These are phyloP conservation scores for Phoma herbarum DNA, from an alignment of 2,329 filamentous ascomycete species.

Conservation along the genomic window DNA sequence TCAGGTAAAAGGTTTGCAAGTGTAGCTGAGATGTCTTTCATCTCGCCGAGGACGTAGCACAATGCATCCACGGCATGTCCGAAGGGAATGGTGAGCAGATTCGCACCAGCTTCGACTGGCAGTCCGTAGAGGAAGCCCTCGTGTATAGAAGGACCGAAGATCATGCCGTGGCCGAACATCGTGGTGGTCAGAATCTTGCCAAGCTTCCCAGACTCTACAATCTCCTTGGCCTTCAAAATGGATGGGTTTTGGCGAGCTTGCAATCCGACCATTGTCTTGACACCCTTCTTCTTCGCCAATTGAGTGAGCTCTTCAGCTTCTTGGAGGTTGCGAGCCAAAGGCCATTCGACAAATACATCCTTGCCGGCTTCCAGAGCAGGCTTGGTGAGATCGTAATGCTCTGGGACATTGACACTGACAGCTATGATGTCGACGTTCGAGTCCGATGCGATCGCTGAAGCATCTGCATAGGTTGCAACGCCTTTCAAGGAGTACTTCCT, in stretches of 20 bases:
- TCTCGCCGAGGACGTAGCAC: conserved; percentile 42
- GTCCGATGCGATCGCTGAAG: conserved; percentile 56
- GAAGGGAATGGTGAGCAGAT: conserved; percentile 54
- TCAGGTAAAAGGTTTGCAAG: conserved; percentile 36
- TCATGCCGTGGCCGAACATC: conserved; percentile 37
- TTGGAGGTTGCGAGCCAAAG: conserved; percentile 52
- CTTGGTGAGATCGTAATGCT: conserved; percentile 54
- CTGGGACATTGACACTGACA: conserved; percentile 55
- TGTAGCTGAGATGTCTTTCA: conserved; percentile 38
- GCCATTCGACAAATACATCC: conserved; percentile 62
- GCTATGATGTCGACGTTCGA: conserved; percentile 60
- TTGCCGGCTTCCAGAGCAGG: conserved; percentile 54
- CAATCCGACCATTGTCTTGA: conserved; percentile 58
- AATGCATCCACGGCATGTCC: conserved; percentile 47
- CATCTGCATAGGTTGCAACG: conserved; percentile 55
- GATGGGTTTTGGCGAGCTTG: conserved; percentile 57
- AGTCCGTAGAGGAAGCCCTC: conserved; percentile 58
- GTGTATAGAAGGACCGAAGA: conserved; percentile 30
- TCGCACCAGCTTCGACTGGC: conserved; percentile 56
- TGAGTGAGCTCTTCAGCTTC: conserved; percentile 56
- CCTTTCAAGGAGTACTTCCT: conserved; percentile 49
- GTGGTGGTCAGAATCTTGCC: conserved; percentile 54
- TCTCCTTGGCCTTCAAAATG: conserved; percentile 53
- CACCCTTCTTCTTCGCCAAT: conserved; percentile 53
- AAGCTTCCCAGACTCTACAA: conserved; percentile 55